Evolutionary conservation across 2,329 filamentous ascomycete genomes (phyloP).

Genomic region (Fusarium tuaranense): DNA sequence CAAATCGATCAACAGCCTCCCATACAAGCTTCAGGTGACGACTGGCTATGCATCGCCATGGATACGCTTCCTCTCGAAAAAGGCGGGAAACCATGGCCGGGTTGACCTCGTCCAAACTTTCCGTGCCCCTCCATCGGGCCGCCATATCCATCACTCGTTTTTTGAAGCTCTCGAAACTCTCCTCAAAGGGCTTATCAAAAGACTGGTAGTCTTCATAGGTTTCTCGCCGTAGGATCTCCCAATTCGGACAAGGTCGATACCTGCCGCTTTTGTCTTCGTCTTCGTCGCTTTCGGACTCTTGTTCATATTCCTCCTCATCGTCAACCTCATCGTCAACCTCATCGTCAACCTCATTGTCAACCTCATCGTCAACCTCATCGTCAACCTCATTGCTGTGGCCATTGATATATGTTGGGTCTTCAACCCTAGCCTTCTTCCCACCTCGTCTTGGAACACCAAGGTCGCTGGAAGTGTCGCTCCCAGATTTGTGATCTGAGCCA

Average conservation of each 20-base stretch:
- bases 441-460: not conserved
- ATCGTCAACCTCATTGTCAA: too few relatives aligned
- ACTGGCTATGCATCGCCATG: not conserved
- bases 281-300: too few relatives aligned
- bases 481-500: not conserved
- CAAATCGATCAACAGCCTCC: not conserved
- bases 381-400: too few relatives aligned
- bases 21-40: not conserved
- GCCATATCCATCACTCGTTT: not conserved
- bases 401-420: too few relatives aligned
- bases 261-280: too few relatives aligned
- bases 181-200: too few relatives aligned
- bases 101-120: not conserved
- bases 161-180: not conserved
- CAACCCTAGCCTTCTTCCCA: too few relatives aligned
- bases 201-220: not conserved
- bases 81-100: not conserved
- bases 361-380: too few relatives aligned
- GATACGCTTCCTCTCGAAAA: not conserved
- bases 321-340: too few relatives aligned
- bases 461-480: not conserved
- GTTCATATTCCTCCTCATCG: too few relatives aligned
- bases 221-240: too few relatives aligned
- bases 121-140: not conserved
- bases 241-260: too few relatives aligned